Base-by-base conservation (phyloP, 441 rosid genomes). In the Gossypium armourianum region DNA sequence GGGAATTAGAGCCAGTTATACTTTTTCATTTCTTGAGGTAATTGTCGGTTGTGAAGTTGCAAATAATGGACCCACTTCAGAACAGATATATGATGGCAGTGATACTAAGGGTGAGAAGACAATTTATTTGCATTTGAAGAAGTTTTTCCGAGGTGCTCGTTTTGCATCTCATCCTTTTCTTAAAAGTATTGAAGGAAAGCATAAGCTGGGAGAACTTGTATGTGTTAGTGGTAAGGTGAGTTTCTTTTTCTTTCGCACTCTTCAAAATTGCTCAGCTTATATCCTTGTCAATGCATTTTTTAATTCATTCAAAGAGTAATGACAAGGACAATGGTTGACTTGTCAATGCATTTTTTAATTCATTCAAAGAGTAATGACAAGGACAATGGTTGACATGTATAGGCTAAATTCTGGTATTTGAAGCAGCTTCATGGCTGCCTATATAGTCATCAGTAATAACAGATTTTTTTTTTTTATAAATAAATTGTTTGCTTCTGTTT, bases 191-290 rank as follows among this genome's bases (percentile, higher is more conserved):
- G 79, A 86, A 77, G 86, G 55, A 75, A 89, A 87, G 76, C 83
- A 90, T 79, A 77, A 76, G 69, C 23, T 72, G 60, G 98, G 98
- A 69, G 93, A 91, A 66, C 75, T 84, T 79, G 98, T 86, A 60
- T 95, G 98, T 61, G 85, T 92, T 62, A 87, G 93, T 75, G 97
- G 97, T 70, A 92, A 92, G 91, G 97, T 88, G 72, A 74, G 84
- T 76, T 72, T 73, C 36, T 76, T 62, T n/a, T 43, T 36, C 12
- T 21, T n/a, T 19, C 19, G 9, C 24, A 47, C 57, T 15, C 57
- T 76, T 40, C 57, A 66, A 40, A 67, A 32, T 70, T 60, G 17
- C 73, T 67, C 68, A 32, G 56, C 75, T 68, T 28, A 21, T 58
- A 49, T 64, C 32, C 20, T 67, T 56, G 50, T 62, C 59, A 36